phyloP scores from a whole-genome alignment of 495 filamentous ascomycete genomes.

The Aspergillus heteromorphus region DNA sequence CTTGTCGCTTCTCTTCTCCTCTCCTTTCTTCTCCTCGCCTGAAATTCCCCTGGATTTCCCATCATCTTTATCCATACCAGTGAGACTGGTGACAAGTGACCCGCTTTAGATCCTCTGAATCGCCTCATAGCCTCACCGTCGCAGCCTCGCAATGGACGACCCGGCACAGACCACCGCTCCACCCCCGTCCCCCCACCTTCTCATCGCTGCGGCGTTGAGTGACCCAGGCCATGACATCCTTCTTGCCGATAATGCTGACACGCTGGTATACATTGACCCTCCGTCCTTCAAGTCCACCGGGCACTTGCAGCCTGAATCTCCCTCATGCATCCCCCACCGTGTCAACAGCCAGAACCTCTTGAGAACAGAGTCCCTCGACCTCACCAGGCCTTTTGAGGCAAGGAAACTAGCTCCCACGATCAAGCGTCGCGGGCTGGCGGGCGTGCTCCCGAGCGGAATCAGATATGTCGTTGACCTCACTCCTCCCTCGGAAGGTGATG shows the following conservation, averaged over 20 bases:
- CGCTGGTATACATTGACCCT: conserved; percentile 50
- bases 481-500: conserved; percentile 52
- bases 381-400: conserved; percentile 43
- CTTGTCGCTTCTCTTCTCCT: too few species aligned
- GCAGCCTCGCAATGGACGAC: neutral
- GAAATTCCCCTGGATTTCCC: too few species aligned
- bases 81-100: too few species aligned
- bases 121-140: too few species aligned
- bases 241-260: conserved; percentile 41
- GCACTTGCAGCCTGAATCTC: conserved; percentile 15
- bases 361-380: conserved; percentile 41
- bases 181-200: neutral
- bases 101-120: too few species aligned
- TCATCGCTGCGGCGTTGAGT: neutral
- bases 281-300: conserved; percentile 21
- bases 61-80: too few species aligned
- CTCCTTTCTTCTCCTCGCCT: too few species aligned
- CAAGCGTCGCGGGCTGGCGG: conserved; percentile 27
- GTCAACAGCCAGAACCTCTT: conserved; percentile 43
- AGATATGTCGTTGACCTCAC: conserved; percentile 60
- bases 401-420: conserved; percentile 20
- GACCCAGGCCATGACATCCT: conserved; percentile 12
- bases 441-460: conserved; percentile 34
- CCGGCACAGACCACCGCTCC: neutral
- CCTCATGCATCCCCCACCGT: conserved; percentile 30